Evolutionary conservation across 177 flowering plant species (phyloP), one percentile per base, ranked within the genome.

Genomic region (Vitis hybrid): DNA sequence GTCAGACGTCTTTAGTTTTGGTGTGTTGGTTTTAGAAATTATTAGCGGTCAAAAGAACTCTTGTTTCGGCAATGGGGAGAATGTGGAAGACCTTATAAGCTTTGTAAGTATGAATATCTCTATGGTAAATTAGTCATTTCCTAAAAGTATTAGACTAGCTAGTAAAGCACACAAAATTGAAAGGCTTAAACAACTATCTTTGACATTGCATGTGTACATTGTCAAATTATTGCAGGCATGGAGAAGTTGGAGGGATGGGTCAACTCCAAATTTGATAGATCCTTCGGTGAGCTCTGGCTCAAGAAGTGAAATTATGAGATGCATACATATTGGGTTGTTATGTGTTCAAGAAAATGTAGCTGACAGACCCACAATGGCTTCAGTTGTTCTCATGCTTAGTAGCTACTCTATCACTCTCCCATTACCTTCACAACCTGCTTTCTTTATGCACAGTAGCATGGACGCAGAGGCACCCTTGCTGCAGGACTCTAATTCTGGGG

Each of bases 271-370:
- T 21, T 6, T 70, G 14, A 23, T 75, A 11, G 74, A 70, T 56
- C 54, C 71, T 5, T 23, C 21, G 2, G 13, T 71, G 52, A 17
- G 2, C 5, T 1, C 10, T 1, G 54, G 60, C 18, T 62, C 70
- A 3, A 54, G 17, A 13, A 56, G 5, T 32, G 75, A 76, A 67
- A 68, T 71, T 34, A 48, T 66, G 59, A 66, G 73, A 51, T 77
- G 76, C 71, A 55, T 73, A 12, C 76, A 72, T 15, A 65, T 77
- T 26, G 80, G 55, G 0, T 34, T 73, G 55, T 56, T 77, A 0
- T 77, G 79, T n/a, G 67, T 72, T 12, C 79, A 77, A 59, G 67
- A 77, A 49, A 64, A 60, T 60, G 63, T 19, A 10, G 66, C 50
- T 8, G 60, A 64, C 2, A 65, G 73, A 30, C 80, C 76, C 18